Evolutionary conservation across 352 stramenopile species (phyloP).

Genomic region (Phytophthora quininea): DNA sequence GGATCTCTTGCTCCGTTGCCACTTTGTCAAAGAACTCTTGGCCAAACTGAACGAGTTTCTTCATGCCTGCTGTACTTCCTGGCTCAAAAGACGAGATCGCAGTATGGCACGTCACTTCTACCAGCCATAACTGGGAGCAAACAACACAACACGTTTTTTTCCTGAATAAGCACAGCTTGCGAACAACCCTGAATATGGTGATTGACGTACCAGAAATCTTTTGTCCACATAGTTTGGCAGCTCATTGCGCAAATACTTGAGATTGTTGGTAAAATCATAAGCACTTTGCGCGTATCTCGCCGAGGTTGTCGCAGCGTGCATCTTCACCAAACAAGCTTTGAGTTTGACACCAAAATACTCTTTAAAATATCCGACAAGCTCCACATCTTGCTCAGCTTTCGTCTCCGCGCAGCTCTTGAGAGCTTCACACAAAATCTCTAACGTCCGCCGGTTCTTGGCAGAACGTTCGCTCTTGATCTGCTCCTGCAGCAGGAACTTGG

Average conservation of each 20-base stretch:
- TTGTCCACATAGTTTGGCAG: conserved; percentile 54
- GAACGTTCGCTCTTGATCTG: conserved; percentile 46
- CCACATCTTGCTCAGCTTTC: neutral
- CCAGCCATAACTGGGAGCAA: conserved; percentile 59
- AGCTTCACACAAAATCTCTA: conserved; percentile 62
- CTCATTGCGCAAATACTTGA: conserved; percentile 53
- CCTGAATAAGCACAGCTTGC: too few species aligned
- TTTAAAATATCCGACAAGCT: conserved; percentile 27
- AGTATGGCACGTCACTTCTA: conserved; percentile 66
- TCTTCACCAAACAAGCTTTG: conserved; percentile 54
- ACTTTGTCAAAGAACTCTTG: conserved; percentile 51
- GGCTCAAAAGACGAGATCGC: conserved; percentile 50
- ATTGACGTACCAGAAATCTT: conserved; percentile 49
- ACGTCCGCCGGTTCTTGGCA: conserved; percentile 40
- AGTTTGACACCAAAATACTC: conserved; percentile 63
- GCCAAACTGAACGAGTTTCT: conserved; percentile 47
- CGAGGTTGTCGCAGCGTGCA: conserved; percentile 50
- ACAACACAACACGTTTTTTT: conserved; percentile 5
- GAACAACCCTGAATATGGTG: too few species aligned
- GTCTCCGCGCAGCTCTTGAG: conserved; percentile 36
- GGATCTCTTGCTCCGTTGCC: conserved; percentile 24
- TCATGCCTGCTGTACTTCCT: conserved; percentile 26
- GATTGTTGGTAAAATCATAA: conserved; percentile 48
- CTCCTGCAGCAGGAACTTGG: conserved; percentile 58
- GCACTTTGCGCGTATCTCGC: conserved; percentile 26